Conservation (phyloP, 768 basidiomycete species). For the Kondoa subrosea region DNA sequence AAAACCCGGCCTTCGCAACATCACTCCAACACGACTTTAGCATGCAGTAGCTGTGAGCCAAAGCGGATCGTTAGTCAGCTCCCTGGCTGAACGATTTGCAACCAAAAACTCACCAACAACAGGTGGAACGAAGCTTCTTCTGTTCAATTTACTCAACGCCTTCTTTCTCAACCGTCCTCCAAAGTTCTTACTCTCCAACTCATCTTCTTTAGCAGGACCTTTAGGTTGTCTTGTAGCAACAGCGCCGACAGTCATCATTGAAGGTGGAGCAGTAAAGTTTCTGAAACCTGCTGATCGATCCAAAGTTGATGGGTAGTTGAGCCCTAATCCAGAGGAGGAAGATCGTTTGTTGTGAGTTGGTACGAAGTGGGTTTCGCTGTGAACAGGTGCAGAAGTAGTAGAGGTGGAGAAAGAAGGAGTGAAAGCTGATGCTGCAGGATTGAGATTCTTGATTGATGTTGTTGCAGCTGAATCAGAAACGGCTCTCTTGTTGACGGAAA, state of each 20-base stretch:
- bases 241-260: not conserved
- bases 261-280: not conserved
- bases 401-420: not conserved
- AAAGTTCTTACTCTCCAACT: constrained; percentile 3
- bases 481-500: not conserved
- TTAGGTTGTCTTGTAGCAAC: not conserved
- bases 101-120: not conserved
- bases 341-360: not conserved
- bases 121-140: not conserved
- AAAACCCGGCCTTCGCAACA: too few relatives aligned
- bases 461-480: not conserved
- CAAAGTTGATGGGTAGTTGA: not conserved
- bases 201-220: constrained; percentile 1
- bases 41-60: too few relatives aligned
- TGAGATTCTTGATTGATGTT: not conserved
- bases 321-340: not conserved
- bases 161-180: not conserved
- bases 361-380: too few relatives aligned
- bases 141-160: not conserved
- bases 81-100: too few relatives aligned
- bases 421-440: constrained; percentile 4
- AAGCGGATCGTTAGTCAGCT: too few relatives aligned
- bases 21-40: too few relatives aligned
- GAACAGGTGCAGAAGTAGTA: not conserved
- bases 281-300: not conserved